Evolutionary conservation across 2,329 filamentous ascomycete genomes (phyloP).

Genomic region (Mycosphaerella sp.): DNA sequence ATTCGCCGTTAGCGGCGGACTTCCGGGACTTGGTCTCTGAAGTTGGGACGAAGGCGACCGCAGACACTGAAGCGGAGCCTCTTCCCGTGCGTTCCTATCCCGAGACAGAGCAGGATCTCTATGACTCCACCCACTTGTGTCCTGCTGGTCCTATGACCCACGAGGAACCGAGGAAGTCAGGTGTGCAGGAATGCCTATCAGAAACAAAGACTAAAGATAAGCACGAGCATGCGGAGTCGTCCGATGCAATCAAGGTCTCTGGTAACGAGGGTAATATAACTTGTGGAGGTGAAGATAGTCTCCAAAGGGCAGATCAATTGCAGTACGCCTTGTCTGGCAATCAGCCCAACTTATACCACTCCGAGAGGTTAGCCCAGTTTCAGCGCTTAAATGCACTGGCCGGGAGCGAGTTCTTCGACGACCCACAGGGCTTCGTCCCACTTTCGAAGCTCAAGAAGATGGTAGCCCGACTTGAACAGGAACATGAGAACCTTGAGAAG

Average conservation of each 20-base stretch:
- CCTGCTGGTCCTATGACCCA: neutral
- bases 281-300: no score
- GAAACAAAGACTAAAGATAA: no score
- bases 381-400: neutral
- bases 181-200: neutral
- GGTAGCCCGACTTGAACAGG: constrained; percentile 10
- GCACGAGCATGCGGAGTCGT: no score
- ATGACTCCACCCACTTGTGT: constrained; percentile 34
- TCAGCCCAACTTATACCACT: no score
- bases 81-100: constrained; percentile 8
- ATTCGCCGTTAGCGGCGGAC: constrained; percentile 7
- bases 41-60: constrained; percentile 16
- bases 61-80: constrained; percentile 12
- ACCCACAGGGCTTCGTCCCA: neutral
- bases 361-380: no score
- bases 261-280: no score
- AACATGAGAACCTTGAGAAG: constrained; percentile 11
- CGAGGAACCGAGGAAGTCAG: neutral
- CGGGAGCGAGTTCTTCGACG: neutral
- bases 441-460: neutral
- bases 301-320: no score
- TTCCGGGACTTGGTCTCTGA: constrained; percentile 17
- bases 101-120: constrained; percentile 48
- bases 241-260: no score
- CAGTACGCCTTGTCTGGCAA: no score